phyloP scores from a whole-genome alignment of 2,329 filamentous ascomycete genomes.

The Fusarium nanum region DNA sequence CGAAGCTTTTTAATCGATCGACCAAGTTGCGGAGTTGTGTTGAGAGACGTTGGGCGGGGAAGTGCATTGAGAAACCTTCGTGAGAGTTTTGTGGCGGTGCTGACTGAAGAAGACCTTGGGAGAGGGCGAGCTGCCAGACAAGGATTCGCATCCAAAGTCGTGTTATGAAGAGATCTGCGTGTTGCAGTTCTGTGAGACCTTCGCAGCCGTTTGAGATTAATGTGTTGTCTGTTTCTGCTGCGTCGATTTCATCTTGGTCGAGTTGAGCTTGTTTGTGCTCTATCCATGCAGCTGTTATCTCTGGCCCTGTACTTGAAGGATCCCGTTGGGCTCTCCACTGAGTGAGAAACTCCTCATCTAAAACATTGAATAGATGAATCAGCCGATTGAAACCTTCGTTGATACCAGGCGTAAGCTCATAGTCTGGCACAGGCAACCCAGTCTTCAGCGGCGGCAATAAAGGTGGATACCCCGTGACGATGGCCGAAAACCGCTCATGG shows the following conservation, averaged over 20 bases:
- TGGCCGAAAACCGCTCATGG: slow-evolving; percentile 66
- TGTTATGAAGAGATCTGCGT: slow-evolving; percentile 55
- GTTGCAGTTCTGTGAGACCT: slow-evolving; percentile 53
- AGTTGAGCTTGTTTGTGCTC: slow-evolving; percentile 56
- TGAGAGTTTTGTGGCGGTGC: slow-evolving; percentile 49
- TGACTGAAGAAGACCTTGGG: slow-evolving; percentile 53
- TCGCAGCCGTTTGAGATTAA: slow-evolving; percentile 43
- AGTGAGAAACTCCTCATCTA: slow-evolving; percentile 54
- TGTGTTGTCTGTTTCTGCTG: slow-evolving; percentile 44
- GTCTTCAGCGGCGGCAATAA: slow-evolving; percentile 48
- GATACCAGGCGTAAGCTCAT: slow-evolving; percentile 49
- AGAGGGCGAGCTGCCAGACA: slow-evolving; percentile 57
- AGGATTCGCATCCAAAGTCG: slow-evolving; percentile 56
- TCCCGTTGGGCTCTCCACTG: slow-evolving; percentile 53
- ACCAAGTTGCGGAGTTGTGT: slow-evolving; percentile 54
- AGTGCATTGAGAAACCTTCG: slow-evolving; percentile 55
- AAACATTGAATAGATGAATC: slow-evolving; percentile 52
- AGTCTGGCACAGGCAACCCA: slow-evolving; percentile 47
- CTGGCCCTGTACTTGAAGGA: slow-evolving; percentile 11
- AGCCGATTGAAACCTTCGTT: slow-evolving; percentile 54
- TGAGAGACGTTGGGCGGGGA: slow-evolving; percentile 54
- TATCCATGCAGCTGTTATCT: slow-evolving; percentile 54
- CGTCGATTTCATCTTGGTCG: slow-evolving; percentile 53
- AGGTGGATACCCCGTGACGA: slow-evolving; percentile 59
- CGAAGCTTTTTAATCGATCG: slow-evolving; percentile 49